Conservation (phyloP, 768 basidiomycete species). For the Cystofilobasidium ferigula region DNA sequence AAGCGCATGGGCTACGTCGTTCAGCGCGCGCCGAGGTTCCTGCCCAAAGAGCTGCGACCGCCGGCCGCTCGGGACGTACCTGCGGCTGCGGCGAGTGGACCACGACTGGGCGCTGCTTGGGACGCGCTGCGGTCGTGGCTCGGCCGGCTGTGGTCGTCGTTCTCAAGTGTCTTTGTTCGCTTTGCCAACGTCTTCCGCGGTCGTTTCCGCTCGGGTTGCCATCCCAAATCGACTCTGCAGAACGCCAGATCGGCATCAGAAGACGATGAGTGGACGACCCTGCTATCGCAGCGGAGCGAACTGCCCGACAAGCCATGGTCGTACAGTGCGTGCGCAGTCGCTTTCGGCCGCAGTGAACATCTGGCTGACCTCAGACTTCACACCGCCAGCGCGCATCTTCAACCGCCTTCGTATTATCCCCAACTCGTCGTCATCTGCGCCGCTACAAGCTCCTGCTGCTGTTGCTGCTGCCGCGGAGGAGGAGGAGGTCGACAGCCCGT, state of each 20-base stretch:
- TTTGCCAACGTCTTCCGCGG: neutral
- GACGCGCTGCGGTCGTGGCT: neutral
- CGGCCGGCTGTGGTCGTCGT: neutral
- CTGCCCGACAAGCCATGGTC: neutral
- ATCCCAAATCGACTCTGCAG: neutral
- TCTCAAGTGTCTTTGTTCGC: neutral
- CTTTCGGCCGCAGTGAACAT: neutral
- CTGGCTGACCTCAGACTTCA: neutral
- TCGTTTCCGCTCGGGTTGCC: no score
- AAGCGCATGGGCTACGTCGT: slow-evolving; percentile 84
- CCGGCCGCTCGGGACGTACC: neutral
- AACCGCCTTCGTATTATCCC: slow-evolving; percentile 13
- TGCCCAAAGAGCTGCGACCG: slow-evolving; percentile 8
- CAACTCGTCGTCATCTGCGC: neutral
- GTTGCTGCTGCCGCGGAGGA: neutral
- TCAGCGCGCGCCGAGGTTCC: slow-evolving; percentile 44
- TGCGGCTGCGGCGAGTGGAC: neutral
- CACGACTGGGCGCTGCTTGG: neutral
- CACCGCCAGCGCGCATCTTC: slow-evolving; percentile 9
- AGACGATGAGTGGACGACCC: slow-evolving; percentile 6
- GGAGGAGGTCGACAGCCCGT: neutral
- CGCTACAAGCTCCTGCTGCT: neutral
- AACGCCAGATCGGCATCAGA: neutral
- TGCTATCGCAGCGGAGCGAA: slow-evolving; percentile 1
- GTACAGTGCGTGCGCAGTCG: neutral